Evolutionary conservation across 1,139 yeast species (phyloP), one percentile per base, ranked within the genome.

Genomic region (Taiozyma sp.): DNA sequence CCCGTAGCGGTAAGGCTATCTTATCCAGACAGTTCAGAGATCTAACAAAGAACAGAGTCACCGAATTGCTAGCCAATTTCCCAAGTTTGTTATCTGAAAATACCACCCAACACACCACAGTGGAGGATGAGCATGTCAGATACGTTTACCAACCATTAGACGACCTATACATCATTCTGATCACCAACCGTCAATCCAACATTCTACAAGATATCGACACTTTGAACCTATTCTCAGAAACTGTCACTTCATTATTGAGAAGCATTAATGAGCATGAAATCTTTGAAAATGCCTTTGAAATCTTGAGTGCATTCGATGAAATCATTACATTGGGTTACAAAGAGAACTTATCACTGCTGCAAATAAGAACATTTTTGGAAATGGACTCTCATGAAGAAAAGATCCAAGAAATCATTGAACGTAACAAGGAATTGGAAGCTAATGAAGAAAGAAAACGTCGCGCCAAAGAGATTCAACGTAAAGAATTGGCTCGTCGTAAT

Each of bases 371-470:
- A 16, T 93, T 89, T 72, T 76, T 95, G 71, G 95, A 91, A 67
- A 93, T 95, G 99, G 98, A 95, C 71, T 87, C 96, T 42, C 98
- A 93, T 66, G 99, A 95, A 71, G 99, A 95, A 72, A 92, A 90
- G 75, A 92, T 95, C 65, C 98, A 93, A 74, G 98, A 95, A 69
- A 92, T 93, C 66, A 93, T 95, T 64, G 98, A 93, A 70, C 84
- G 96, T 68, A 93, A 93, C 73, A 95, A 93, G 73, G 99, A 93
- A 72, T 76, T 90, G 66, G 99, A 93, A 71, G 99, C 99, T 44
- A 86, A 91, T 48, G 99, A 93, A 70, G 97, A 93, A 71, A 86
- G 98, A 70, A 93, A 92, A 74, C 87, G 96, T 70, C 85, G 90
- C 68, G 99, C 98, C 47, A 89, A 87, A 70, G 97, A 93, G 70